phyloP scores from a whole-genome alignment of 2,329 filamentous ascomycete genomes.

The Fusarium algeriense region DNA sequence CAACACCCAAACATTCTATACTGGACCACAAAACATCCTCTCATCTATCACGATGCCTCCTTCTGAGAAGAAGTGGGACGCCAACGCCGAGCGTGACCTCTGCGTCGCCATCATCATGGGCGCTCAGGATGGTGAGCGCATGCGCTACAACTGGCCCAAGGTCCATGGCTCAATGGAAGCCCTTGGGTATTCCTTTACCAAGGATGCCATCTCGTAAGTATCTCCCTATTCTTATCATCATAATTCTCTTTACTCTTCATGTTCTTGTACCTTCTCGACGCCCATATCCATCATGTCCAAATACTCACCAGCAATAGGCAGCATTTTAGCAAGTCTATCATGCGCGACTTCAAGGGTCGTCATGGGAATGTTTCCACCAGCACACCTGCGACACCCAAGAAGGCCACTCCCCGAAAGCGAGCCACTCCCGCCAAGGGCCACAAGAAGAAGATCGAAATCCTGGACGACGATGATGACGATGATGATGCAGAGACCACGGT shows the following conservation, averaged over 20 bases:
- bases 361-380: conserved; percentile 27
- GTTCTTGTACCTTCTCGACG: neutral
- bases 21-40: neutral
- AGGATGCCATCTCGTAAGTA: conserved; percentile 56
- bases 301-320: conserved; percentile 47
- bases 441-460: conserved; percentile 35
- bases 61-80: conserved; percentile 54
- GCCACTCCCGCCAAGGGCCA: conserved; percentile 26
- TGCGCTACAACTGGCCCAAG: conserved; percentile 52
- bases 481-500: conserved; percentile 18
- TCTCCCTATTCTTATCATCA: neutral
- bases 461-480: conserved; percentile 29
- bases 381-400: conserved; percentile 33
- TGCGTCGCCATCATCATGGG: conserved; percentile 53
- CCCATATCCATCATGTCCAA: neutral
- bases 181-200: conserved; percentile 53
- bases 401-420: conserved; percentile 38
- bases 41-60: conserved; percentile 41
- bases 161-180: conserved; percentile 50
- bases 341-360: conserved; percentile 52
- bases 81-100: conserved; percentile 54
- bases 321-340: conserved; percentile 55
- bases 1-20: neutral
- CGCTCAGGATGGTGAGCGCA: conserved; percentile 43
- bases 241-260: neutral